Base-by-base conservation (phyloP, 192 early-diverging fungal species). In the Coemansia aciculifera region DNA sequence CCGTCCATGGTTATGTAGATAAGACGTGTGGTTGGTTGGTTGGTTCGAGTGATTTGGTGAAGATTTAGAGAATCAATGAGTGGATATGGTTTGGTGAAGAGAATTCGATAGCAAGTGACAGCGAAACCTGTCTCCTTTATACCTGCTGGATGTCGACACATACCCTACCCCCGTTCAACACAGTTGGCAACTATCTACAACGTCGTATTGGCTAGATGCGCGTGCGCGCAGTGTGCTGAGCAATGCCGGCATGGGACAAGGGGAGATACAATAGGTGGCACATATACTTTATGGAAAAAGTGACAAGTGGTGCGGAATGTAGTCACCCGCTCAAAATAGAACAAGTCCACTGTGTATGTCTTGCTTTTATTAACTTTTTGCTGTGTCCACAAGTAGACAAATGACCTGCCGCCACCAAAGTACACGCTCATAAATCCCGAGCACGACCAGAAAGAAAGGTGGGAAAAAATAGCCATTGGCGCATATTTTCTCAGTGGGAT, bases 311-410 rank as follows among this genome's bases (percentile, higher is more conserved):
- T 31, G 54, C 54, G 34, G 11, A 57, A 9, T 32, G 31, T 34
- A 57, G 54, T 57, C 54, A 57, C 54, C 29, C 54, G 54, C 15
- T 34, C 54, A 5, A 57, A 34, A 57, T 34, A 57, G 54, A 34
- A 57, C 54, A 57, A 57, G 54, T 57, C 54, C 15, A 12, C 29
- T 57, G 54, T n/a, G 54, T 32, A 29, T 9, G 15, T 57, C 54
- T 17, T 57, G 54, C 54, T 57, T 57, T 57, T 57, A 57, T 57
- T 57, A 34, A 57, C 15, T 57, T 29, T 56, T 21, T 54, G 51
- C 12, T 8, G 27, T 13, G 32, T 32, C 54, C 32, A 29, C 54
- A 57, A 57, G 31, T 57, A 57, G 54, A 7, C 54, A 57, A n/a
- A 57, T 57, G 54, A 57, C 54, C 54, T n/a, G 11, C 46, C 4